Percentiles rank a stretch among this genome's conserved stretches.
Conservation (phyloP, 371 early-diverging fungal genomes). For the Mortierella sp. region DNA sequence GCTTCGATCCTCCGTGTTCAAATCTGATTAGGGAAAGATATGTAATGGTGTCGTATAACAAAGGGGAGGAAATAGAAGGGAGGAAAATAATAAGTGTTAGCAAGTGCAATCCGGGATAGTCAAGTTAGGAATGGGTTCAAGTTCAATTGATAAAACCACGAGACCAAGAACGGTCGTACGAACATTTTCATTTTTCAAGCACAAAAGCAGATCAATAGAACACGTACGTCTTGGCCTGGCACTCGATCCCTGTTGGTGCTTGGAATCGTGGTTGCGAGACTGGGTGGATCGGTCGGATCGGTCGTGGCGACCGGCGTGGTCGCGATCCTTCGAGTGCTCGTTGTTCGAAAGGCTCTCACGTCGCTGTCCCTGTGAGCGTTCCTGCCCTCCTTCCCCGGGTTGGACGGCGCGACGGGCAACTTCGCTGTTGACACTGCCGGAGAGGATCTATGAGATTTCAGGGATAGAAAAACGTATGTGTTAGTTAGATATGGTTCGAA, state of each 20-base stretch:
- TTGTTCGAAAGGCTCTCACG: constrained; percentile 50
- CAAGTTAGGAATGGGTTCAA: not conserved
- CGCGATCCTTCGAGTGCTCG: constrained; percentile 26
- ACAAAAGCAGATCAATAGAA: not conserved
- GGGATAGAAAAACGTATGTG: not conserved
- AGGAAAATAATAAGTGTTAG: not conserved
- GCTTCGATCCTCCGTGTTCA: constrained; percentile 25
- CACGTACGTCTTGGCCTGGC: constrained; percentile 45
- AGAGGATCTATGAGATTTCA: constrained; percentile 30
- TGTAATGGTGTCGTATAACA: not conserved
- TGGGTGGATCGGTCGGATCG: constrained; percentile 41
- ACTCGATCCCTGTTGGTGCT: constrained; percentile 40
- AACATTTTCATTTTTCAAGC: not conserved
- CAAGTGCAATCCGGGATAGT: not conserved
- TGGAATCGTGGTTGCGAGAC: constrained; percentile 40
- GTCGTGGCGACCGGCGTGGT: constrained; percentile 32
- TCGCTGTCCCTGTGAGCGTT: constrained; percentile 38
- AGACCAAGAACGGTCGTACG: not conserved
- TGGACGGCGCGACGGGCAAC: constrained; percentile 44
- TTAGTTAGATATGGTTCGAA: not conserved
- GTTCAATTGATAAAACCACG: not conserved
- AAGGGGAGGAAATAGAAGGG: not conserved
- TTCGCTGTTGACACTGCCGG: constrained; percentile 57
- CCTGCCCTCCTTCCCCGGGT: constrained; percentile 46
- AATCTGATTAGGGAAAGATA: not conserved